Percentiles rank a stretch among this genome's conserved stretches.
These are phyloP conservation scores for Antrodiella citrinella DNA, from an alignment of 768 basidiomycete species.

Conservation along the genomic window DNA sequence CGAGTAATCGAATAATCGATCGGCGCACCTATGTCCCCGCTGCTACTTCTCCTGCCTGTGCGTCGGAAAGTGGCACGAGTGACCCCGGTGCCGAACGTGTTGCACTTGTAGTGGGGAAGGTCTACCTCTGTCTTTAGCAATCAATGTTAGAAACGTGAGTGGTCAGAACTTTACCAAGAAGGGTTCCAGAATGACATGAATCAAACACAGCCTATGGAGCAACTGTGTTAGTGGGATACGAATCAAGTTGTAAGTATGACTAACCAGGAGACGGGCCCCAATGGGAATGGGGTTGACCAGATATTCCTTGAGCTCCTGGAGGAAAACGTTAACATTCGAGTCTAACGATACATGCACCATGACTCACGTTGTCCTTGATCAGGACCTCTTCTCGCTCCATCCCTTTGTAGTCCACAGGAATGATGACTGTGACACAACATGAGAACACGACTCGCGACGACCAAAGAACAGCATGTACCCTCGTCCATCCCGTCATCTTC, in stretches of 20 bases:
- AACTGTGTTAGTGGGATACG: too few relatives aligned
- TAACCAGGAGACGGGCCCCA: constrained; percentile 3
- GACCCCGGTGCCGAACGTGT: neutral
- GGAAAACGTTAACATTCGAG: neutral
- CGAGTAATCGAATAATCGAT: neutral
- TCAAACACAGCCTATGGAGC: constrained; percentile 4
- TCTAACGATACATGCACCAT: neutral
- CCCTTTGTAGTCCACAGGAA: neutral
- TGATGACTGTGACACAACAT: too few relatives aligned
- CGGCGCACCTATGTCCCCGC: neutral
- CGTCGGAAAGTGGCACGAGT: neutral
- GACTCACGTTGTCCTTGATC: constrained; percentile 4
- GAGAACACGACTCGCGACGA: too few relatives aligned
- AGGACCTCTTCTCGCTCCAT: neutral
- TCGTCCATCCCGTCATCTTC: constrained; percentile 8
- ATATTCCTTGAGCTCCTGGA: neutral
- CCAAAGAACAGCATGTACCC: too few relatives aligned
- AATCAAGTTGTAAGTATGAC: too few relatives aligned
- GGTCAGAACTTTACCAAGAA: neutral
- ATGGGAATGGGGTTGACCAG: constrained; percentile 2
- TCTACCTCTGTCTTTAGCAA: neutral
- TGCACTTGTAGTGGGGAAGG: neutral
- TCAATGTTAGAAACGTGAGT: neutral
- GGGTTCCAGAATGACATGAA: constrained; percentile 6
- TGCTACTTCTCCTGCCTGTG: neutral